Conservation (phyloP, 495 filamentous ascomycete genomes). For the Aspergillus leporis region DNA sequence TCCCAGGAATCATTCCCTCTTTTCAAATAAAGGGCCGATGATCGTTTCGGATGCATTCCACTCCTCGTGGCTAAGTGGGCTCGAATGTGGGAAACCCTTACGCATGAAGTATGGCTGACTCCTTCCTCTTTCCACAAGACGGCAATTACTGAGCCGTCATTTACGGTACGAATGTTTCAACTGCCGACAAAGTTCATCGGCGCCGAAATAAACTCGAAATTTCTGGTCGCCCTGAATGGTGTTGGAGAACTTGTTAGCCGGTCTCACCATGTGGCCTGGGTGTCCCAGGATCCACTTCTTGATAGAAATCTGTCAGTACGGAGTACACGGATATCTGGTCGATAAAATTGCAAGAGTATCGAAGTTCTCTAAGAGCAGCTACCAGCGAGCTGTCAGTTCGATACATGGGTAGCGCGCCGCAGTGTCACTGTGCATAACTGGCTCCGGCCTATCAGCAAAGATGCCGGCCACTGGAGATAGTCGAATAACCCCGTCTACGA, state of each 20-base stretch:
- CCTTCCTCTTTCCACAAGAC: slow-evolving; percentile 8
- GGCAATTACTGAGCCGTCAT: slow-evolving; percentile 2
- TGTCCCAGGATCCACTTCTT: slow-evolving; percentile 14
- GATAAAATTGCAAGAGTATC: slow-evolving; percentile 2
- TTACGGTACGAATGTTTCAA: slow-evolving; percentile 1
- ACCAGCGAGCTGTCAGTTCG: neutral
- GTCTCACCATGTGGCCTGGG: slow-evolving; percentile 22
- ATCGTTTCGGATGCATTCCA: slow-evolving; percentile 12
- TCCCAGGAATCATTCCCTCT: slow-evolving; percentile 13
- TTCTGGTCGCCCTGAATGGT: neutral
- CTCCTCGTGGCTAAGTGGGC: slow-evolving; percentile 10
- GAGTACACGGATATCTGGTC: neutral
- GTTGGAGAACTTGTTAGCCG: neutral
- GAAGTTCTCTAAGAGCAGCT: neutral
- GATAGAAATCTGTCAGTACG: neutral
- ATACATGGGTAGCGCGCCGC: neutral
- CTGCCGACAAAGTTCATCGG: slow-evolving; percentile 2
- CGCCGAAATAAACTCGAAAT: neutral
- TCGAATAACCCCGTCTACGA: slow-evolving; percentile 12
- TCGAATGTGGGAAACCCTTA: slow-evolving; percentile 3
- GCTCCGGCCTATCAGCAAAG: slow-evolving; percentile 2
- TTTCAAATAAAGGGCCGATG: slow-evolving; percentile 13
- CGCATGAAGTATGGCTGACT: slow-evolving; percentile 4
- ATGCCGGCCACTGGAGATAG: slow-evolving; percentile 6
- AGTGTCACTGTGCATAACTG: slow-evolving; percentile 6